phyloP scores from a whole-genome alignment of 306 rosid species.

The Acacia melanoxylon region DNA sequence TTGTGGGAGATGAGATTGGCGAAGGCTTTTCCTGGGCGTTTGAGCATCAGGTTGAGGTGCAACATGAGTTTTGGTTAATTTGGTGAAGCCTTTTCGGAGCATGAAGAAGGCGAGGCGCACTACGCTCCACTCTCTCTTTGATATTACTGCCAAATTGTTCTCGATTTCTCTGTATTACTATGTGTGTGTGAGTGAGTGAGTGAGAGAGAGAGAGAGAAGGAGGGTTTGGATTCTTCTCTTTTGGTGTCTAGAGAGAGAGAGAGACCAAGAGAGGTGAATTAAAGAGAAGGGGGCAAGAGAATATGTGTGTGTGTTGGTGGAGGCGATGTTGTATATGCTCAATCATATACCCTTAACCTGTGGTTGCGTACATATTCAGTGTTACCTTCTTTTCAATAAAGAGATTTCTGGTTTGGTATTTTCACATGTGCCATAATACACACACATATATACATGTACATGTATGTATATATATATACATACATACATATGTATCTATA shows the following conservation, averaged over 20 bases:
- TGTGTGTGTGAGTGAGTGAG: neutral
- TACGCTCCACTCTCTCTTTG: slow-evolving; percentile 65
- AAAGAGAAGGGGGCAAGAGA: neutral
- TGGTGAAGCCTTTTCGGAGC: slow-evolving; percentile 70
- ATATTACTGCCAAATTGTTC: slow-evolving; percentile 38
- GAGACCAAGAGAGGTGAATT: neutral
- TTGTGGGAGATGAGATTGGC: slow-evolving; percentile 52
- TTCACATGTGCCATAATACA: no score
- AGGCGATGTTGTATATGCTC: neutral
- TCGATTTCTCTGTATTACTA: slow-evolving; percentile 39
- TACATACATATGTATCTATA: no score
- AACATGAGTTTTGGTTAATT: slow-evolving; percentile 53
- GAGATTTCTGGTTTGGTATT: no score
- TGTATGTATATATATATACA: no score
- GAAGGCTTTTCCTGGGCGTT: slow-evolving; percentile 83
- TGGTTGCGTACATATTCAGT: no score
- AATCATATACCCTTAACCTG: neutral
- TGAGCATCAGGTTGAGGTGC: slow-evolving; percentile 71
- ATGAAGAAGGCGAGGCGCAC: slow-evolving; percentile 65
- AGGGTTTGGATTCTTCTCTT: neutral
- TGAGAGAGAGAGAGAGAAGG: neutral
- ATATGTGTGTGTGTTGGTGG: neutral
- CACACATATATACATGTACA: no score
- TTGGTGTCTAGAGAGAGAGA: neutral
- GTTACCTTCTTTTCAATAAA: no score